phyloP scores from a whole-genome alignment of 1,284 basidiomycete genomes.

The Sporisorium reilianum region DNA sequence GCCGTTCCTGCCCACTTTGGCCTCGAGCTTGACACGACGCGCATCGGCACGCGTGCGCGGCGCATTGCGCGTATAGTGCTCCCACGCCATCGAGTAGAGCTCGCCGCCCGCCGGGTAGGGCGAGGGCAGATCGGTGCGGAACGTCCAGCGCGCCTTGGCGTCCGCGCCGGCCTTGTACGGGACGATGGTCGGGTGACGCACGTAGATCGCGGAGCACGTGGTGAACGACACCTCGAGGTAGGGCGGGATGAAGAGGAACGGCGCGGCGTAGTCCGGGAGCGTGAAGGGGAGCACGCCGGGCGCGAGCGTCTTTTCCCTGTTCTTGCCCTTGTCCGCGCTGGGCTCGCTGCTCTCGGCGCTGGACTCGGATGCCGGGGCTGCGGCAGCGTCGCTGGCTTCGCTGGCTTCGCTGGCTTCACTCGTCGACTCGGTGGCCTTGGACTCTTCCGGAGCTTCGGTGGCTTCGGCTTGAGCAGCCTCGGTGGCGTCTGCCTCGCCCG shows the following conservation, averaged over 20 bases:
- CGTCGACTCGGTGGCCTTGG: background rate
- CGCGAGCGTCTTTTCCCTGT: slow-evolving; percentile 50
- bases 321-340: slow-evolving; percentile 20
- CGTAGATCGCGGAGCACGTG: slow-evolving; percentile 92
- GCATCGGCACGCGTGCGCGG: slow-evolving; percentile 64
- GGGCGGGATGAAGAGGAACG: slow-evolving; percentile 93
- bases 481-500: slow-evolving; percentile 49
- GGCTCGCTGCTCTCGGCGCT: background rate
- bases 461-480: slow-evolving; percentile 20
- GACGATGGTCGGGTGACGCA: slow-evolving; percentile 94
- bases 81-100: slow-evolving; percentile 67
- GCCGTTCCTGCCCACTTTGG: slow-evolving; percentile 54
- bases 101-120: slow-evolving; percentile 65
- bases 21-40: slow-evolving; percentile 56
- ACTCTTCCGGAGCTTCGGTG: slow-evolving; percentile 3
- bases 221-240: slow-evolving; percentile 91
- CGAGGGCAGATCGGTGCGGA: slow-evolving; percentile 63
- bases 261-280: slow-evolving; percentile 87
- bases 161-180: slow-evolving; percentile 71
- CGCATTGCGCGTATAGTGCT: slow-evolving; percentile 64
- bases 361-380: slow-evolving; percentile 10
- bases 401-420: too few species aligned
- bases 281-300: slow-evolving; percentile 74
- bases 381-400: too few species aligned
- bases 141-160: slow-evolving; percentile 36